phyloP scores from a whole-genome alignment of 2,329 filamentous ascomycete genomes.

The Pyrenophora teres region DNA sequence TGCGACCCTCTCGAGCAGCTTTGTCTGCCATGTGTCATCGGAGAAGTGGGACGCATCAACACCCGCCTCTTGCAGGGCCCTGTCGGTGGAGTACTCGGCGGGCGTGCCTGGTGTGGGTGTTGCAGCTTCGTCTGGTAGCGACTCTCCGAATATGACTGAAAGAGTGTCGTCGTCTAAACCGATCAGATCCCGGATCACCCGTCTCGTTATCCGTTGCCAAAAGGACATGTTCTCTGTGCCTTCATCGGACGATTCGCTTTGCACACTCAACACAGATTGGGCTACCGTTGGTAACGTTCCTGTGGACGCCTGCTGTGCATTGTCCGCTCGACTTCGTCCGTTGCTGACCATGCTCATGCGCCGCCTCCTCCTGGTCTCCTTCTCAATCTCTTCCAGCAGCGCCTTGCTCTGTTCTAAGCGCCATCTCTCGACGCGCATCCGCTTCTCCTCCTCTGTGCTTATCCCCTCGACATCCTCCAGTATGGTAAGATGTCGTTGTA shows the following conservation, averaged over 20 bases:
- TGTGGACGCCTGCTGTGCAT: conserved; percentile 16
- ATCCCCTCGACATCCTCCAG: conserved; percentile 57
- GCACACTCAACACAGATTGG: conserved; percentile 31
- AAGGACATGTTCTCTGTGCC: conserved; percentile 66
- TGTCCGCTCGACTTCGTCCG: conserved; percentile 39
- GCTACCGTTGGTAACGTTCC: conserved; percentile 18
- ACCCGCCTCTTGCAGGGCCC: conserved; percentile 26
- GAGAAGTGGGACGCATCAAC: conserved; percentile 39
- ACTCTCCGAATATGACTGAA: conserved; percentile 84
- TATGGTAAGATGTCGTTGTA: conserved; percentile 61
- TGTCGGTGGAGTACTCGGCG: conserved; percentile 23
- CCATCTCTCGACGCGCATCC: conserved; percentile 88
- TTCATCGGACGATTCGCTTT: conserved; percentile 47
- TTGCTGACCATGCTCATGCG: conserved; percentile 64
- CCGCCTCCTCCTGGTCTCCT: conserved; percentile 72
- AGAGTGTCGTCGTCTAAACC: conserved; percentile 87
- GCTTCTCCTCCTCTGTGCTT: conserved; percentile 71
- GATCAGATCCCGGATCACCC: conserved; percentile 85
- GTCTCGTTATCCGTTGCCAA: conserved; percentile 80
- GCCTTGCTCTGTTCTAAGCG: conserved; percentile 86
- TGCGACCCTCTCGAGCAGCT: conserved; percentile 81
- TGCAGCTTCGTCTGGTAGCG: conserved; percentile 58
- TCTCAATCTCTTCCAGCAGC: conserved; percentile 85
- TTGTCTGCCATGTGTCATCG: conserved; percentile 68
- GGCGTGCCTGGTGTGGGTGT: conserved; percentile 27